Evolutionary conservation across 2,329 filamentous ascomycete genomes (phyloP).

Genomic region (Epichloe uncinata): DNA sequence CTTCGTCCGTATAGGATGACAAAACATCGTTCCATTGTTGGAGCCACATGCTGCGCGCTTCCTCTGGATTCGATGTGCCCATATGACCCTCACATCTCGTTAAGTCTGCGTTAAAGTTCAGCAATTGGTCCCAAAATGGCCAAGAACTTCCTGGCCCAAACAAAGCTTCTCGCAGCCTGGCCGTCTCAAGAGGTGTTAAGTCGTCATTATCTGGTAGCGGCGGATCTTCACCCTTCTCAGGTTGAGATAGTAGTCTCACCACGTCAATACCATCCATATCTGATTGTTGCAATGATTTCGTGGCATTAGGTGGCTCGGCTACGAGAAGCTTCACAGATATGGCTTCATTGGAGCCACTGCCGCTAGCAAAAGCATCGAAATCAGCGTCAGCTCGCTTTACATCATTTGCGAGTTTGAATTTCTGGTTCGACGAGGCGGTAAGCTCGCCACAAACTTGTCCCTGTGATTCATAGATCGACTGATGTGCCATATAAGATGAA

Average conservation of each 20-base stretch:
- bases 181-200: conserved; percentile 17
- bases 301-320: neutral
- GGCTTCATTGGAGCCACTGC: neutral
- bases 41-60: conserved; percentile 34
- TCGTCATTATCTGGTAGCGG: conserved; percentile 12
- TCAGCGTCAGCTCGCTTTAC: neutral
- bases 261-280: conserved; percentile 18
- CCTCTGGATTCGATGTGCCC: conserved; percentile 24
- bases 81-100: conserved; percentile 16
- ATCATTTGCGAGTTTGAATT: neutral
- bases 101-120: conserved; percentile 38
- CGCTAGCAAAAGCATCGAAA: neutral
- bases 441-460: neutral
- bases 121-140: conserved; percentile 28
- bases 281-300: conserved; percentile 9
- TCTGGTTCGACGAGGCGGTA: neutral
- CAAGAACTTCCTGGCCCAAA: conserved; percentile 15
- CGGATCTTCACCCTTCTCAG: conserved; percentile 10
- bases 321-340: neutral
- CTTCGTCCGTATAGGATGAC: conserved; percentile 46
- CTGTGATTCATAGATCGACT: neutral
- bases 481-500: neutral
- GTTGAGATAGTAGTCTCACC: conserved; percentile 21
- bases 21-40: conserved; percentile 44
- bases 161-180: conserved; percentile 23